Evolutionary conservation across 345 rosid genomes (phyloP).

Genomic region (Kandelia obovata): DNA sequence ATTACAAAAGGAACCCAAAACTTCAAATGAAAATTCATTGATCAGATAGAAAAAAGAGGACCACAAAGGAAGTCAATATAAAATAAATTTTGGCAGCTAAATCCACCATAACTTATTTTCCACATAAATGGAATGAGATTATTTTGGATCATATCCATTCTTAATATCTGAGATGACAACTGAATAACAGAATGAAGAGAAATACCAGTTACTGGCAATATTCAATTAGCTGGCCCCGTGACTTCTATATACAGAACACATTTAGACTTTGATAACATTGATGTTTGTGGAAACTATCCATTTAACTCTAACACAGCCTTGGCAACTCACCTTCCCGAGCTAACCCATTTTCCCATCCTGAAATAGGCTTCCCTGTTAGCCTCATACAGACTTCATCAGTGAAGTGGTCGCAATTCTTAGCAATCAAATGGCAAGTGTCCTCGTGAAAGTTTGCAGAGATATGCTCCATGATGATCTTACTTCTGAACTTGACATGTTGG

Average conservation of each 20-base stretch:
- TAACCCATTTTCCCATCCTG: constrained; percentile 91
- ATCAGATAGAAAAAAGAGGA: constrained; percentile 17
- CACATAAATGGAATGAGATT: background rate
- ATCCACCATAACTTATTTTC: too few species aligned
- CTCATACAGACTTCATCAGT: constrained; percentile 66
- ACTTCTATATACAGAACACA: background rate
- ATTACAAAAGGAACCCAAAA: constrained; percentile 90
- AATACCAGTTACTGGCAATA: background rate
- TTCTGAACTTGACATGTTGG: constrained; percentile 63
- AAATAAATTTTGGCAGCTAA: background rate
- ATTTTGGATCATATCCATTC: background rate
- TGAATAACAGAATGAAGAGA: background rate
- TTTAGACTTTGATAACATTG: background rate
- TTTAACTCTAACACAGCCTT: constrained; percentile 4
- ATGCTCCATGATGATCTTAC: constrained; percentile 73
- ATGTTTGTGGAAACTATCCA: background rate
- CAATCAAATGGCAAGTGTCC: constrained; percentile 81
- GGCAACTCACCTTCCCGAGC: constrained; percentile 68
- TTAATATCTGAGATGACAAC: background rate
- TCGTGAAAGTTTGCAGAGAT: constrained; percentile 73
- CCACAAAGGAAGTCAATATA: constrained; percentile 3
- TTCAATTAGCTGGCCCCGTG: background rate
- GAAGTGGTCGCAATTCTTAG: constrained; percentile 98
- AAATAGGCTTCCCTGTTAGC: constrained; percentile 79
- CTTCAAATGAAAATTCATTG: constrained; percentile 17